Conservation (phyloP, 169 alveolate species). For the Plasmodium vinckei region DNA sequence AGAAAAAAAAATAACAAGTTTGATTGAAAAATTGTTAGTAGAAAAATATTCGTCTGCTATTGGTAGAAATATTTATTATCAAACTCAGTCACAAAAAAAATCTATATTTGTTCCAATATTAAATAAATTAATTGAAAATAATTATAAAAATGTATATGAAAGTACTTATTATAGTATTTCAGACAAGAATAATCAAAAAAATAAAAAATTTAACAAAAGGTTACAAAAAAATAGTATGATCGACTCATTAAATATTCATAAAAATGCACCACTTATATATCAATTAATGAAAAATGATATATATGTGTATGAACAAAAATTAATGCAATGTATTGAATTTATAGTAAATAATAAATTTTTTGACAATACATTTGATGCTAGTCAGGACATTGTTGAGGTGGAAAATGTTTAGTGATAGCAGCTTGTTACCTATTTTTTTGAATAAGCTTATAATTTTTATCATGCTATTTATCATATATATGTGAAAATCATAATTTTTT, state of each 20-base stretch:
- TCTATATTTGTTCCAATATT: constrained; percentile 64
- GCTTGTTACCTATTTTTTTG: too few relatives aligned
- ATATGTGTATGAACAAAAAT: constrained; percentile 44
- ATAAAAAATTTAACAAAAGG: not conserved
- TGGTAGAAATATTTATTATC: constrained; percentile 30
- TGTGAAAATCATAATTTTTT: too few relatives aligned
- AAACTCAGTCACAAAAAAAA: constrained; percentile 31
- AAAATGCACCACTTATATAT: constrained; percentile 58
- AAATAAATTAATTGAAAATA: constrained; percentile 9
- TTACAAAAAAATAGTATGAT: not conserved
- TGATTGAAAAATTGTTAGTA: constrained; percentile 69
- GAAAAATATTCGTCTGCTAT: constrained; percentile 71
- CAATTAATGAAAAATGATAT: constrained; percentile 75
- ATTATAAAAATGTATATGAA: constrained; percentile 28
- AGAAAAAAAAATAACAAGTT: constrained; percentile 69
- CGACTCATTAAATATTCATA: constrained; percentile 67
- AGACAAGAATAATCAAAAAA: not conserved
- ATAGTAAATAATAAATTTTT: constrained; percentile 65
- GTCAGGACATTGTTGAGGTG: constrained; percentile 3
- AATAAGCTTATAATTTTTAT: too few relatives aligned
- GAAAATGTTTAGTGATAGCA: not conserved
- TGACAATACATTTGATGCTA: constrained; percentile 17
- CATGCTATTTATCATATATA: too few relatives aligned
- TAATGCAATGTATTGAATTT: constrained; percentile 51
- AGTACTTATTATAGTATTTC: constrained; percentile 33